These are phyloP conservation scores for Globisporangium uncinulatum DNA, from an alignment of 352 stramenopile species.

Conservation along the genomic window DNA sequence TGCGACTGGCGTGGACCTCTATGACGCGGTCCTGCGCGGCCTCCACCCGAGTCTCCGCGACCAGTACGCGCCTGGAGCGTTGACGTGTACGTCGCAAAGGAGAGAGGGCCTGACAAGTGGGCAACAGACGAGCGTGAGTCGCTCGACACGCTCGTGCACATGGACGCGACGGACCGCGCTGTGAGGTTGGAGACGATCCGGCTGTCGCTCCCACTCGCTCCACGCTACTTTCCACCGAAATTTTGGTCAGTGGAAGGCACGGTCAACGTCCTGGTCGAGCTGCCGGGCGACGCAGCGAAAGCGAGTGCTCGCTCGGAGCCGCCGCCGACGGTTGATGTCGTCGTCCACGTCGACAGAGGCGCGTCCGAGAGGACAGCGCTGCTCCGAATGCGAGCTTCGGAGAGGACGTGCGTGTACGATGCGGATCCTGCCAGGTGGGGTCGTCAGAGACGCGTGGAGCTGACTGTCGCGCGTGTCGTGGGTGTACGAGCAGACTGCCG, in stretches of 20 bases:
- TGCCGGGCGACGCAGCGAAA: neutral
- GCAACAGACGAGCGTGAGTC: neutral
- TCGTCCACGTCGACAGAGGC: neutral
- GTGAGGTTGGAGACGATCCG: neutral
- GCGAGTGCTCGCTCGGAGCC: neutral
- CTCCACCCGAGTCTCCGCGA: neutral
- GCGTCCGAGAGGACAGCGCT: neutral
- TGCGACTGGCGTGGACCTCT: neutral
- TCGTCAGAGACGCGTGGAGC: no score
- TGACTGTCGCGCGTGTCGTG: no score
- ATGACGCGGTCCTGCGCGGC: neutral
- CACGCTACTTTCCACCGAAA: neutral
- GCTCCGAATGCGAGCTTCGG: neutral
- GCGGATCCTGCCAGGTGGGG: no score
- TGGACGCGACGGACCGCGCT: neutral
- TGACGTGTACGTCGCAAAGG: conserved; percentile 1
- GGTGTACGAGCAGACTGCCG: no score
- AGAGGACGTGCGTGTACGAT: no score
- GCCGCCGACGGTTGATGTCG: neutral
- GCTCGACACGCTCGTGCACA: neutral
- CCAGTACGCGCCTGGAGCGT: neutral
- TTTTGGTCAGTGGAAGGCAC: neutral
- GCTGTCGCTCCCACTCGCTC: neutral
- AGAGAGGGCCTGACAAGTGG: neutral
- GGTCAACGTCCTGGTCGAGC: neutral